Conservation (phyloP, 805 yeast species). For the Kuraishia capsulata region DNA sequence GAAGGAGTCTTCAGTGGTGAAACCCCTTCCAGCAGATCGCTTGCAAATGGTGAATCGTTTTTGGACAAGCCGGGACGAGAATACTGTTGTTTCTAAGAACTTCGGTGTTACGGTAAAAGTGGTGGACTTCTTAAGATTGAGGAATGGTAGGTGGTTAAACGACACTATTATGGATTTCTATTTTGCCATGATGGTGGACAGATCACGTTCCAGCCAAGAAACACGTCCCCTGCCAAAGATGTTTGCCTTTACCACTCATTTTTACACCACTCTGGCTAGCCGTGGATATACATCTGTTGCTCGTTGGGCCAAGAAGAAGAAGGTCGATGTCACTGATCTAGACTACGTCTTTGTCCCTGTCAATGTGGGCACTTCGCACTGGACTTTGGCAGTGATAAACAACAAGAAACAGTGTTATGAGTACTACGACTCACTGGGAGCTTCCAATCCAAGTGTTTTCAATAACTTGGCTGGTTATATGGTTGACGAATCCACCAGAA, state of each 20-base stretch:
- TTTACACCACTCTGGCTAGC: conserved; percentile 59
- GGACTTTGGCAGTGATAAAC: conserved; percentile 84
- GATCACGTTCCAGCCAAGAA: conserved; percentile 23
- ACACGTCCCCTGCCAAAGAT: conserved; percentile 31
- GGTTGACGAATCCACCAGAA: conserved; percentile 53
- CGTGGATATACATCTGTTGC: conserved; percentile 78
- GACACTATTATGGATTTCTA: conserved; percentile 86
- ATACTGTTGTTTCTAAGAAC: conserved; percentile 20
- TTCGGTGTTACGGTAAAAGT: conserved; percentile 51
- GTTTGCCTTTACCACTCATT: conserved; percentile 82
- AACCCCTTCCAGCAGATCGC: conserved; percentile 22
- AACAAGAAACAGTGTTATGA: conserved; percentile 46
- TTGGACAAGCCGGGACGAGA: conserved; percentile 19
- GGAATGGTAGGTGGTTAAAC: conserved; percentile 75
- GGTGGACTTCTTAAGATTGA: conserved; percentile 63
- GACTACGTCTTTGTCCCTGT: conserved; percentile 75
- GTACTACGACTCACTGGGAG: conserved; percentile 73
- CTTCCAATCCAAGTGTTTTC: conserved; percentile 35
- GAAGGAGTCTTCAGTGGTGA: conserved; percentile 22
- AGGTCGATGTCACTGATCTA: conserved; percentile 52
- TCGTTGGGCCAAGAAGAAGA: conserved; percentile 77
- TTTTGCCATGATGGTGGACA: conserved; percentile 41
- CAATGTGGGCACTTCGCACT: conserved; percentile 76
- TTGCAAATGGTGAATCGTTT: conserved; percentile 20
- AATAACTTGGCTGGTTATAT: conserved; percentile 51